Base-by-base conservation (phyloP, 345 rosid genomes). In the Arabidopsis suecica region DNA sequence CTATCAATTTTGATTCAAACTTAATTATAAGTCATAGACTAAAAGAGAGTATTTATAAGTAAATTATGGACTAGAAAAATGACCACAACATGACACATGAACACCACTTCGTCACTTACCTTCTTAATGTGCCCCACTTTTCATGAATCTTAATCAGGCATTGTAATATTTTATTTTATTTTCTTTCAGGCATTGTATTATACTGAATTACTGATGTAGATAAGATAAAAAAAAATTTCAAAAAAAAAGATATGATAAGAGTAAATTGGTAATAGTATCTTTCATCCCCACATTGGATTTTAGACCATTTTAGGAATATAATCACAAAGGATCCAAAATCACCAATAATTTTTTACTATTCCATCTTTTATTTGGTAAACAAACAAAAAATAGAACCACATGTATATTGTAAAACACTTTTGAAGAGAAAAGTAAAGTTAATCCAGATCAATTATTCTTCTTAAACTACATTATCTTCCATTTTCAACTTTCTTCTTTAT, bases 91-190 rank as follows among this genome's bases (percentile, higher is more conserved):
- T 45, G 65, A 74, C 38, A 65, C 14, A 65, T 53, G 49, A 45
- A 65, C 65, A 56, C 3, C 65, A 56, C 60, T 66, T 58, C 65
- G 47, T 3, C 65, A 56, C 60, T 66, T 58, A 74, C 78, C 58
- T 23, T 65, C 32, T 28, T 28, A 28, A 23, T 7, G 33, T 74
- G 65, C 59, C 72, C 78, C 65, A 65, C 72, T 74, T 45, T n/a
- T 42, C 65, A 65, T 50, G 72, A 74, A 56, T 48, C 67, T 66
- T 66, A 28, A 28, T 28, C 4, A 47, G 40, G 44, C 48, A 22
- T 1, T 66, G 13, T 58, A 16, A 16, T 16, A 16, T 16, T 16
- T 16, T 16, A 16, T 16, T 16, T 16, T 16, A 16, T 16, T 16
- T 16, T 16, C 18, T 16, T 16, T 16, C 18, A 16, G 18, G 18